These are phyloP conservation scores for Alternaria gaisen DNA, from an alignment of 2,329 filamentous ascomycete species.

Conservation along the genomic window DNA sequence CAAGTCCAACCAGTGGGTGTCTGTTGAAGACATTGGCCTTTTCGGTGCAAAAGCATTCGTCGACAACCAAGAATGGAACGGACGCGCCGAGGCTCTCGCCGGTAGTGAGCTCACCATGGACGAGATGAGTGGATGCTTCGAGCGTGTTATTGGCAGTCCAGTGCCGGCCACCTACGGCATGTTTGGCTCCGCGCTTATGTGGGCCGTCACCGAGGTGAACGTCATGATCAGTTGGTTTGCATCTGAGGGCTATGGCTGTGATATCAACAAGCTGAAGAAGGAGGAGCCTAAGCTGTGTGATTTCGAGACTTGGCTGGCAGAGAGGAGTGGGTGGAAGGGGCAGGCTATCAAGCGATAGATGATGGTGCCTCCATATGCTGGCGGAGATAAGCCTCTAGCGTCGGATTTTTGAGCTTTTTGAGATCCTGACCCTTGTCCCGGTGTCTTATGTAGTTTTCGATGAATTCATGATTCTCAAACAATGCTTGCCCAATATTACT, in stretches of 20 bases:
- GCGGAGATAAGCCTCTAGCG: conserved; percentile 4
- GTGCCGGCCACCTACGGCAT: conserved; percentile 56
- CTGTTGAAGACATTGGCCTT: conserved; percentile 60
- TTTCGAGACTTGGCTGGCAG: conserved; percentile 59
- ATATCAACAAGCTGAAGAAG: conserved; percentile 55
- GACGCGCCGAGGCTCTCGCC: conserved; percentile 59
- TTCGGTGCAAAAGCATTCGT: conserved; percentile 62
- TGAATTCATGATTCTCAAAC: background rate
- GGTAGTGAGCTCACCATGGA: conserved; percentile 62
- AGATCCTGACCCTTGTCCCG: background rate
- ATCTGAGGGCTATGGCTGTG: conserved; percentile 57
- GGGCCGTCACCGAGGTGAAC: conserved; percentile 55
- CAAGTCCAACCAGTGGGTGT: conserved; percentile 54
- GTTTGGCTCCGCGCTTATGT: conserved; percentile 53
- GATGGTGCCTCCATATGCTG: background rate
- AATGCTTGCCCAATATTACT: background rate
- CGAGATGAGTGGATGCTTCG: conserved; percentile 57
- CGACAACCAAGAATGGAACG: conserved; percentile 56
- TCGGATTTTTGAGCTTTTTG: background rate
- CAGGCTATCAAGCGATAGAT: conserved; percentile 26
- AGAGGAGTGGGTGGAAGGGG: conserved; percentile 56
- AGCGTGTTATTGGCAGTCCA: conserved; percentile 56
- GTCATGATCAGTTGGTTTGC: conserved; percentile 63
- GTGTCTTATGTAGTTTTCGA: background rate
- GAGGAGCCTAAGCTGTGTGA: conserved; percentile 58